Evolutionary conservation across 208 protist species (phyloP), one percentile per base, ranked within the genome.

Genomic region (Trypanosoma mega): DNA sequence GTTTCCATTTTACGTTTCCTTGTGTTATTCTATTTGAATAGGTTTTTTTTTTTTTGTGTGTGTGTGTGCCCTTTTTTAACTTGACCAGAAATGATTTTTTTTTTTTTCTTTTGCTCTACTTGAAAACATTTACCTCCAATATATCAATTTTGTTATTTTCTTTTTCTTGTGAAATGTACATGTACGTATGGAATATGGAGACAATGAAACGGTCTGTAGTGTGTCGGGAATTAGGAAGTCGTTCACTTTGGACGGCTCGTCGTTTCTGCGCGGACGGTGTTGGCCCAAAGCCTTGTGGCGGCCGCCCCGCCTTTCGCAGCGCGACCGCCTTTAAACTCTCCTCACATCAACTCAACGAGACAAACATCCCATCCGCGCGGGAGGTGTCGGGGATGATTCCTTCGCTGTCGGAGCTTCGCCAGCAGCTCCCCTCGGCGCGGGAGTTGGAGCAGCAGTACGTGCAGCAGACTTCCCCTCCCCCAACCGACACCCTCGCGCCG

Each of bases 331-430:
- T 91, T 49, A 74, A 50, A 16, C 54, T 87, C 7, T 54, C 67
- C 5, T 55, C 80, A 2, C 41, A 63, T 11, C 64, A 92, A 50
- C 79, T 92, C 47, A 85, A 83, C 34, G 78, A 82, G n/a, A 68
- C 43, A 3, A 87, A 93, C 34, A 63, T 82, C 18, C 86, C 82
- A 24, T 77, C 67, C 16, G 82, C 80, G 31, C 31, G 47, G 11
- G 86, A 93, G 58, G 68, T 93, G 7, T 26, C 34, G 11, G 20
- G 55, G 46, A 71, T 83, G 69, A 73, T 93, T 44, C 82, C 86
- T 9, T 70, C 79, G 34, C 33, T 74, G 24, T 45, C 57, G 27
- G 80, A 89, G 50, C 52, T 93, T 49, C 64, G 51, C 0, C 24
- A 62, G 12, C 82, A 88, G 62, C 67, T 93, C 41, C 82, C 86